phyloP scores from a whole-genome alignment of 1,139 yeast genomes.

The Geotrichum siamense region DNA sequence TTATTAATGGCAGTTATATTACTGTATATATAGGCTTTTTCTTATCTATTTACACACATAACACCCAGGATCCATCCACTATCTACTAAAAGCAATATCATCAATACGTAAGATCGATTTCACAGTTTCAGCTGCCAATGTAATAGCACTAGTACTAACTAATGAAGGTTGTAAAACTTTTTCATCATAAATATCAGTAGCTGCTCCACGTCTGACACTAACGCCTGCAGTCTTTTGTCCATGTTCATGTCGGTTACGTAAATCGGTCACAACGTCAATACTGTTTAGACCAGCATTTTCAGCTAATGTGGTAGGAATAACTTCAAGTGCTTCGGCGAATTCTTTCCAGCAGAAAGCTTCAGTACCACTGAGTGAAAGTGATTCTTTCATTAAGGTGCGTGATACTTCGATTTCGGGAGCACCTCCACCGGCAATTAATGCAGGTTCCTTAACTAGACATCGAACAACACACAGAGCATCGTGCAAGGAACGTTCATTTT shows the following conservation, averaged over 20 bases:
- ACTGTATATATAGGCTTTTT: neutral
- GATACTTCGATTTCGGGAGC: slow-evolving; percentile 97
- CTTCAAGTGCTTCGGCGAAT: slow-evolving; percentile 92
- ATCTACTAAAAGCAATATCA: slow-evolving; percentile 81
- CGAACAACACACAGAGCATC: slow-evolving; percentile 96
- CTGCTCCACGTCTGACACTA: slow-evolving; percentile 88
- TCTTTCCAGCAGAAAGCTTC: slow-evolving; percentile 94
- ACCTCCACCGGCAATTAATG: slow-evolving; percentile 97
- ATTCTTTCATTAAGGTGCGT: slow-evolving; percentile 68
- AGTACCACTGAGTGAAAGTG: slow-evolving; percentile 74
- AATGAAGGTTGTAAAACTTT: slow-evolving; percentile 94
- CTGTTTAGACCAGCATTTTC: slow-evolving; percentile 97
- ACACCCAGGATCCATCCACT: no score
- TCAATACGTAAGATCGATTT: slow-evolving; percentile 93
- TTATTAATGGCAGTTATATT: neutral
- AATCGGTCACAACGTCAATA: slow-evolving; percentile 88
- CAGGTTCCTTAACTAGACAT: slow-evolving; percentile 89
- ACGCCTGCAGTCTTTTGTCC: slow-evolving; percentile 96
- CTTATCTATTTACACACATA: neutral
- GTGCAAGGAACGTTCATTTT: slow-evolving; percentile 92
- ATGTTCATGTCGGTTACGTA: slow-evolving; percentile 82
- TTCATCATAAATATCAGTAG: slow-evolving; percentile 85
- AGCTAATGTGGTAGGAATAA: slow-evolving; percentile 93
- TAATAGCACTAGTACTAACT: slow-evolving; percentile 88
- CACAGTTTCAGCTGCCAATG: slow-evolving; percentile 92